Conservation (phyloP, 768 basidiomycete species). For the Boletus vermiculosoides region DNA sequence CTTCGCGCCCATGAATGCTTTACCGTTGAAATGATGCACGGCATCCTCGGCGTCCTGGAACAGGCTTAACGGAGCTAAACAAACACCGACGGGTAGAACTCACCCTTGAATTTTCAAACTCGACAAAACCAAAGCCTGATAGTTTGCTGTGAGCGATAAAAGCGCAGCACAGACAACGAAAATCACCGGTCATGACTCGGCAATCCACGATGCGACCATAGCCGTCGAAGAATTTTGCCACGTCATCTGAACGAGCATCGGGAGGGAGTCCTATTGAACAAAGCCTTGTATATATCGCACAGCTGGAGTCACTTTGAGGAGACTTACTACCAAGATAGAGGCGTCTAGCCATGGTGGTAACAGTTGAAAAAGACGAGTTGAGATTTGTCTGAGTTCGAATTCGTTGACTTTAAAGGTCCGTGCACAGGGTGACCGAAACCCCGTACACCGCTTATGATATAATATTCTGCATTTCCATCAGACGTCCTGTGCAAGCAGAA, state of each 20-base stretch:
- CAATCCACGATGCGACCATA: conserved; percentile 88
- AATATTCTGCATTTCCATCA: not conserved
- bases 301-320: conserved; percentile 4
- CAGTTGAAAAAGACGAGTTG: conserved; percentile 30
- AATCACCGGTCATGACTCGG: conserved; percentile 89
- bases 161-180: not conserved
- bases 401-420: conserved; percentile 30
- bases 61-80: conserved; percentile 13
- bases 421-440: conserved; percentile 24
- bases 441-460: conserved; percentile 12
- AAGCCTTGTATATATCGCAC: not conserved
- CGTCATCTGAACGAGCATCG: conserved; percentile 81
- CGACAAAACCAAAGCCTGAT: conserved; percentile 92
- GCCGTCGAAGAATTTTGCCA: conserved; percentile 86
- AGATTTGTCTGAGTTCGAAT: conserved; percentile 34
- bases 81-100: not conserved
- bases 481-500: not conserved
- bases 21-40: conserved; percentile 81
- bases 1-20: conserved; percentile 87
- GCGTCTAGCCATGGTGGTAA: conserved; percentile 69
- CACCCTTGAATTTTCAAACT: conserved; percentile 86
- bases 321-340: conserved; percentile 81
- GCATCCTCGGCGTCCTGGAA: conserved; percentile 92
- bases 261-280: conserved; percentile 64
- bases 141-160: conserved; percentile 17